Evolutionary conservation across 371 early-diverging fungal genomes (phyloP), one percentile per base, ranked within the genome.

Genomic region (Dipsacomyces acuminosporus): DNA sequence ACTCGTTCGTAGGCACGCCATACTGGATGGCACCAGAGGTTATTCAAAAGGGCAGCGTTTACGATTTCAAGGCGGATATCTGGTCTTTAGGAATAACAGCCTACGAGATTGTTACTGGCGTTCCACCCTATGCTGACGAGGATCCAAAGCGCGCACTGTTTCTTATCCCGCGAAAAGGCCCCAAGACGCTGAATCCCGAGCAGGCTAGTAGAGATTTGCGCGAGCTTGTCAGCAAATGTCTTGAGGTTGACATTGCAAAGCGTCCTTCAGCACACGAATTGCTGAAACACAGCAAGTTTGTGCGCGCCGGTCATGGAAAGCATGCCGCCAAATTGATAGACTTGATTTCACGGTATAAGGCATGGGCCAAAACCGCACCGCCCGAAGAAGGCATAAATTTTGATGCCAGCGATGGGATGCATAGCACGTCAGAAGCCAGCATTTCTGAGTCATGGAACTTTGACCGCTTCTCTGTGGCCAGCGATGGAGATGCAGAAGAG

Each of bases 71-170:
- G 77, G 86, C 83, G 17, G 93, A 93, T 64, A 88, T 93, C 30
- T 93, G 93, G 93, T 90, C 90, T 1, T 76, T 97, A 18, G 98
- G 98, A 11, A 96, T 98, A 53, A 96, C 98, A 3, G 87, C 94
- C 13, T 94, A 92, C 55, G 98, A 98, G 65, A 87, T 98, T 64
- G 90, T 91, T 8, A 90, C 88, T 8, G 96, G 96, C 8, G 90
- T 88, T 45, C 98, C 97, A 6, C 98, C 98, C 0, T 84, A 90
- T 49, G 89, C 94, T 1, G 86, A 96, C 43, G 83, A 87, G 35
- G 94, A 94, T 59, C 94, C 94, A 6, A 86, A 91, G 80, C 79
- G 86, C 38, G 96, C 96, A 1, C 80, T 96, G 36, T 86, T 90
- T 40, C 71, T 91, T 48, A 94, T 96, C 48, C 93, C 94, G 8